Conservation (phyloP, 1,139 yeast genomes). For the Sugiyamaella castrensis region DNA sequence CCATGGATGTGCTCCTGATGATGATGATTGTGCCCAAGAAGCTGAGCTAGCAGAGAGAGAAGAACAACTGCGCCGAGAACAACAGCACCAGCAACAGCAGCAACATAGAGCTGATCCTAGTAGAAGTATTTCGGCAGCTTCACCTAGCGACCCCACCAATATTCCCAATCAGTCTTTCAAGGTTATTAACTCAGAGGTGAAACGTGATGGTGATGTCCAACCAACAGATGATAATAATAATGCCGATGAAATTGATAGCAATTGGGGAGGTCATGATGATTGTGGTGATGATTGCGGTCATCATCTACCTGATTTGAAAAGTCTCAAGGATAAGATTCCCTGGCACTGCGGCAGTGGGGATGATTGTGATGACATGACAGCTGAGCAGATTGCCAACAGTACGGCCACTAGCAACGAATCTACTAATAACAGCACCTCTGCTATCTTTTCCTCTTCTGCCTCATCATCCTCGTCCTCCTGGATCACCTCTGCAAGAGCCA, state of each 20-base stretch:
- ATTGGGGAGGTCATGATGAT: conserved; percentile 2
- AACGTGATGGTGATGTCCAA: no score
- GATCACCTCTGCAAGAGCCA: no score
- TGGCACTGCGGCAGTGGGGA: conserved; percentile 5
- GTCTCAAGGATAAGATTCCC: conserved; percentile 4
- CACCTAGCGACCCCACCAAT: no score
- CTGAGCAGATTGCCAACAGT: conserved; percentile 1
- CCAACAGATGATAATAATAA: no score
- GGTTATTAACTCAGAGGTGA: no score
- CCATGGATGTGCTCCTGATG: conserved; percentile 8
- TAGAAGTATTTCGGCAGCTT: no score
- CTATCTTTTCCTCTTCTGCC: no score
- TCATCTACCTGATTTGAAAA: conserved; percentile 1
- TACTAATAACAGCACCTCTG: neutral
- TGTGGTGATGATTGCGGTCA: conserved; percentile 8
- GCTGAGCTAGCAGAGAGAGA: neutral
- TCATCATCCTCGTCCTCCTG: no score
- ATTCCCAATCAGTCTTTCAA: no score
- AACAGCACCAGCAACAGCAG: neutral
- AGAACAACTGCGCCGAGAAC: neutral
- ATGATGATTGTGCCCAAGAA: conserved; percentile 9
- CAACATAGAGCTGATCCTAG: neutral
- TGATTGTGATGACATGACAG: conserved; percentile 1
- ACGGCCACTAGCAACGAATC: conserved; percentile 2
- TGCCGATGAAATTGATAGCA: no score